These are phyloP conservation scores for Nitzschia inconspicua DNA, from an alignment of 108 stramenopile genomes.

Conservation along the genomic window DNA sequence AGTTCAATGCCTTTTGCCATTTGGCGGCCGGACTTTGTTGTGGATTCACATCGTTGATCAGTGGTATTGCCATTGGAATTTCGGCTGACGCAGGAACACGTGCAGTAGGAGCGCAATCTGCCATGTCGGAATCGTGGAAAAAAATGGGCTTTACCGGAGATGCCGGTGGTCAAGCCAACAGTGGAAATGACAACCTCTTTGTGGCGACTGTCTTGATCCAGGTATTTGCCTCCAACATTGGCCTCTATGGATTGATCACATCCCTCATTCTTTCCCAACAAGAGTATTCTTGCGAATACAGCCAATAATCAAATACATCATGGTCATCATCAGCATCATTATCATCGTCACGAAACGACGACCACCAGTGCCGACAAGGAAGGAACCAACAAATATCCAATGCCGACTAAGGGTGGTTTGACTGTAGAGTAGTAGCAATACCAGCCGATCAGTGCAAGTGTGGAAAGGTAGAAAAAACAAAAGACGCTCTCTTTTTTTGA, in stretches of 20 bases:
- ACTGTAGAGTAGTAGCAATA: too few relatives aligned
- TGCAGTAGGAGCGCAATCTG: constrained; percentile 91
- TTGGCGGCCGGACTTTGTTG: constrained; percentile 67
- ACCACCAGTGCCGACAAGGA: too few relatives aligned
- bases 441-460: too few relatives aligned
- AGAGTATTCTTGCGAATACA: constrained; percentile 35
- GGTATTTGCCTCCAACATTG: constrained; percentile 97
- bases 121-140: constrained; percentile 76
- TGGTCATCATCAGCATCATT: not conserved
- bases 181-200: constrained; percentile 82
- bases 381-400: too few relatives aligned
- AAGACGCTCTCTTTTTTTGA: too few relatives aligned
- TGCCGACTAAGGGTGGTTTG: too few relatives aligned
- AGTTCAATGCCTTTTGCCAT: constrained; percentile 63
- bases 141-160: constrained; percentile 80
- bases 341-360: not conserved
- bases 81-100: constrained; percentile 72
- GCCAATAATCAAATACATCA: not conserved
- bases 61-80: constrained; percentile 72
- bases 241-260: constrained; percentile 97
- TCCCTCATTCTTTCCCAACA: constrained; percentile 87
- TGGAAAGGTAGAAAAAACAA: too few relatives aligned
- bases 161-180: constrained; percentile 53
- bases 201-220: constrained; percentile 97
- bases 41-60: constrained; percentile 58